Evolutionary conservation across 495 filamentous ascomycete genomes (phyloP).

Genomic region (Lepidopterella palustris): DNA sequence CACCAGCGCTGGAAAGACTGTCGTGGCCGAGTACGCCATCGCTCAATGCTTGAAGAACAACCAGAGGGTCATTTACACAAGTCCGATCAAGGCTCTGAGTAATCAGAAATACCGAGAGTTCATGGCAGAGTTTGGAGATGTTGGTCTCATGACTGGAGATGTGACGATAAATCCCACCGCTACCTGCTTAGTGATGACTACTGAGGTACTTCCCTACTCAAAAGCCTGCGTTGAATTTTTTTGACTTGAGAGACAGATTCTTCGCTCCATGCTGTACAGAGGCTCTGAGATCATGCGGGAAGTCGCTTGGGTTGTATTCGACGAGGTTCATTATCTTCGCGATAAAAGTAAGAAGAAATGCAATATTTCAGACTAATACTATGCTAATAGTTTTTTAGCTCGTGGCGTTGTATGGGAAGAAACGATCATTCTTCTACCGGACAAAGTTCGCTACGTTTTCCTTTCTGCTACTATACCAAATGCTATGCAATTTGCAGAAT

Average conservation of each 20-base stretch:
- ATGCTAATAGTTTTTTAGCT: conserved; percentile 35
- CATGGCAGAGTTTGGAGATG: conserved; percentile 88
- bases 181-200: conserved; percentile 98
- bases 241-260: too few species aligned
- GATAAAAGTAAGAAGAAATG: conserved; percentile 55
- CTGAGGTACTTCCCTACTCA: conserved; percentile 58
- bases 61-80: conserved; percentile 98
- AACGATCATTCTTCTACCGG: conserved; percentile 92
- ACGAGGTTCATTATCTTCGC: conserved; percentile 97
- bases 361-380: background rate
- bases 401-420: conserved; percentile 99
- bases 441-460: conserved; percentile 98
- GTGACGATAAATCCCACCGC: conserved; percentile 98
- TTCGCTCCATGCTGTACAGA: conserved; percentile 95
- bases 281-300: conserved; percentile 99
- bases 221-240: too few species aligned
- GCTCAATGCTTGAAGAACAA: conserved; percentile 95
- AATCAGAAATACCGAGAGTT: conserved; percentile 99
- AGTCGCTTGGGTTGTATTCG: conserved; percentile 95
- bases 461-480: conserved; percentile 98
- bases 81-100: conserved; percentile 95
- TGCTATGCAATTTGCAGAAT: conserved; percentile 98
- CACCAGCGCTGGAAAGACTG: conserved; percentile 95
- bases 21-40: conserved; percentile 96
- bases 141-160: conserved; percentile 97